These are phyloP conservation scores for Scedosporium apiospermum DNA, from an alignment of 2,329 filamentous ascomycete species.

Conservation along the genomic window DNA sequence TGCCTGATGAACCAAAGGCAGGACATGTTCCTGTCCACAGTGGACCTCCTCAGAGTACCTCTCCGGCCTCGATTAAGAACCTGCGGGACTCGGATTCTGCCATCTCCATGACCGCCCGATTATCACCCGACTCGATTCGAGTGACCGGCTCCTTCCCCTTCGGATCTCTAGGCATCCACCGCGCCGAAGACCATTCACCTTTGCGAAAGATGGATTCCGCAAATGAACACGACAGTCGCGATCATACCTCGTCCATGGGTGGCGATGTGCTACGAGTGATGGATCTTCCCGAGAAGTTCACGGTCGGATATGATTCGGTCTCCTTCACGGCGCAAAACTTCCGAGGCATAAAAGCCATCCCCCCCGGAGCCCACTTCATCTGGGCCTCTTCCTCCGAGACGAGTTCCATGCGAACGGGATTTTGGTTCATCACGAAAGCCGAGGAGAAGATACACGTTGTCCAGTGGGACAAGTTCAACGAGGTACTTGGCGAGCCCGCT, in stretches of 20 bases:
- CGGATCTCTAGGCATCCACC: conserved; percentile 31
- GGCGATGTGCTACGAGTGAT: conserved; percentile 45
- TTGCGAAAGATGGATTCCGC: not conserved
- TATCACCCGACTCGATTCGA: conserved; percentile 26
- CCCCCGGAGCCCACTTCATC: conserved; percentile 47
- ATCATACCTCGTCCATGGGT: conserved; percentile 11
- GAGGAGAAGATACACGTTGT: conserved; percentile 31
- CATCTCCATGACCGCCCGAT: not conserved
- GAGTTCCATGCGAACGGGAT: conserved; percentile 42
- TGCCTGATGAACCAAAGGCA: not conserved
- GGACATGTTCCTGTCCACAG: not conserved
- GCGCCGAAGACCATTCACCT: not conserved
- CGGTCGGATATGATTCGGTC: conserved; percentile 43
- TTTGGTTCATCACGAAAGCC: conserved; percentile 40
- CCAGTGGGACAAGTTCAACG: conserved; percentile 47
- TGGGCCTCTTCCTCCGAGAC: conserved; percentile 43
- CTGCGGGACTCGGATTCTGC: conserved; percentile 1
- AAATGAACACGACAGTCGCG: conserved; percentile 6
- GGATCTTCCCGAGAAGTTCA: conserved; percentile 39
- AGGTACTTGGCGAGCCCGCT: conserved; percentile 40
- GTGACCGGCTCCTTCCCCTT: conserved; percentile 30
- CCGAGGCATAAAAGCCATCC: conserved; percentile 44
- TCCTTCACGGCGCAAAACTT: conserved; percentile 39
- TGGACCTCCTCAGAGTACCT: not conserved
- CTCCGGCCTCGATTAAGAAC: not conserved